Conservation (phyloP, 345 rosid genomes). For the Tarenaya hassleriana region DNA sequence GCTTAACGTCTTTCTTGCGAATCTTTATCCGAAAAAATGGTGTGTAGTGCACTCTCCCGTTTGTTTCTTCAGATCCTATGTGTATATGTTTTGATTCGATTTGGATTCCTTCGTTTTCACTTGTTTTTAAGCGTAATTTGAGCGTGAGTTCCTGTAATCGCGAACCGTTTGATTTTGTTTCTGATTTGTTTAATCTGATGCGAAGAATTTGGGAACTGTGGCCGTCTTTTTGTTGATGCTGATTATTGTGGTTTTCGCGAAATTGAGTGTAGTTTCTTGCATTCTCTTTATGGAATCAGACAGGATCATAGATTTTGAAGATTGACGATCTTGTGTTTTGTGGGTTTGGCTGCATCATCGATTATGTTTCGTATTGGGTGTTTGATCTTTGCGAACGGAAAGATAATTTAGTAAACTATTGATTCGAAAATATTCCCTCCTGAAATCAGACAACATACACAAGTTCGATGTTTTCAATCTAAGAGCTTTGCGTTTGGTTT, state of each 20-base stretch:
- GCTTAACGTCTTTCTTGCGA: slow-evolving; percentile 10
- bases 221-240: not conserved
- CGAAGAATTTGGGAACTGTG: not conserved
- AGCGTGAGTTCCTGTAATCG: slow-evolving; percentile 10
- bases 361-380: too few species aligned
- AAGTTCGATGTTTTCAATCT: not conserved
- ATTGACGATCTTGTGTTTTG: too few species aligned
- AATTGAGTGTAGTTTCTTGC: slow-evolving; percentile 3
- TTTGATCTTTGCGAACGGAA: too few species aligned
- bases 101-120: slow-evolving; percentile 5
- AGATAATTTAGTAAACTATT: too few species aligned
- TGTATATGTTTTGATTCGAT: slow-evolving; percentile 15
- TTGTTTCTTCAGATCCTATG: slow-evolving; percentile 17
- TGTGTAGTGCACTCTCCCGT: not conserved
- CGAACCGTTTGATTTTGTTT: not conserved
- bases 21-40: slow-evolving; percentile 24
- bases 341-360: too few species aligned
- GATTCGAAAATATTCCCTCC: too few species aligned
- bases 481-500: slow-evolving; percentile 7
- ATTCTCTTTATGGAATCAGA: too few species aligned
- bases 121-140: not conserved
- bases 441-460: not conserved
- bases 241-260: slow-evolving; percentile 9
- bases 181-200: too few species aligned
- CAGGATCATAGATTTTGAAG: too few species aligned